Evolutionary conservation across 1,139 yeast genomes (phyloP).

Genomic region (Yamadazyma jaroonii): DNA sequence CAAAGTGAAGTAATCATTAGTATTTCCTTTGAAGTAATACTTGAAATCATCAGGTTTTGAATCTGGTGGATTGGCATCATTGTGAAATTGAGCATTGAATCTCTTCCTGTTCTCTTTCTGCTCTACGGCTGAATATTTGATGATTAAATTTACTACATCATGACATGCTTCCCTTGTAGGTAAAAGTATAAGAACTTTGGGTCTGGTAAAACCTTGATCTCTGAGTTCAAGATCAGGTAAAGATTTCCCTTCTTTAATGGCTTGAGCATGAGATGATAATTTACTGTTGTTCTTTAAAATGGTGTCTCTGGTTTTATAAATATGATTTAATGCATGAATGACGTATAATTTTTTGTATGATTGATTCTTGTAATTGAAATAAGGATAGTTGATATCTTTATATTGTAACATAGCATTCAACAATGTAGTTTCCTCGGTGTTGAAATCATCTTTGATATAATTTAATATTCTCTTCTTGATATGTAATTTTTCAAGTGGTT

Average conservation of each 20-base stretch:
- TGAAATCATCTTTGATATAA: constrained; percentile 20
- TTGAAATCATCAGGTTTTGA: constrained; percentile 82
- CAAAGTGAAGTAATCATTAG: constrained; percentile 85
- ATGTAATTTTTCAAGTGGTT: constrained; percentile 11
- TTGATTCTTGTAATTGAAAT: constrained; percentile 34
- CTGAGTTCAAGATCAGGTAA: constrained; percentile 59
- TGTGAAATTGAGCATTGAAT: constrained; percentile 67
- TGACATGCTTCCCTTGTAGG: constrained; percentile 85
- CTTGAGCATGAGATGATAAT: constrained; percentile 44
- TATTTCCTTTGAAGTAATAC: constrained; percentile 80
- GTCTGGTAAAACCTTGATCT: constrained; percentile 95
- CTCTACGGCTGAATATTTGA: constrained; percentile 61
- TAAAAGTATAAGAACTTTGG: constrained; percentile 76
- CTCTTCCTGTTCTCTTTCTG: constrained; percentile 81
- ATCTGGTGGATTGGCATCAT: constrained; percentile 50
- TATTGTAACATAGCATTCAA: constrained; percentile 69
- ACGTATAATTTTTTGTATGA: constrained; percentile 63
- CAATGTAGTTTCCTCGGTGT: constrained; percentile 19
- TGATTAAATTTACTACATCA: constrained; percentile 62
- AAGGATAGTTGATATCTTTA: constrained; percentile 68
- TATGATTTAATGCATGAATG: constrained; percentile 77
- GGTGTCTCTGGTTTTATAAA: constrained; percentile 81
- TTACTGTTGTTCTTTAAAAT: constrained; percentile 72
- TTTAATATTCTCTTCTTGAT: constrained; percentile 31
- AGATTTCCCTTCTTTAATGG: constrained; percentile 35